Base-by-base conservation (phyloP, 2,329 filamentous ascomycete species). In the Sclerotinia nivalis region DNA sequence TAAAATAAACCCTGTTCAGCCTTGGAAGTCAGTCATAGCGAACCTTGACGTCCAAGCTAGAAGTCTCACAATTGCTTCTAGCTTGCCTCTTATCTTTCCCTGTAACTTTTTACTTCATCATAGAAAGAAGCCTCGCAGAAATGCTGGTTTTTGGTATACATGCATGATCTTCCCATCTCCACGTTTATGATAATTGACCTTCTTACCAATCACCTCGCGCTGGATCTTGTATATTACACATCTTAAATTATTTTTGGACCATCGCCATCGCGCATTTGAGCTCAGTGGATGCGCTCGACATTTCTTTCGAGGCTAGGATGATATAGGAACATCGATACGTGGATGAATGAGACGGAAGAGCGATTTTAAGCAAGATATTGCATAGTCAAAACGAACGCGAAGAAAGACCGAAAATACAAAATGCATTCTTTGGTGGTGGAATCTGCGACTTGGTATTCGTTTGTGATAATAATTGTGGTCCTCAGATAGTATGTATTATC, bases 381-480 rank as follows among this genome's bases (percentile, higher is more conserved):
- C 56, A 59, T 25, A 59, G 56, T 37, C 34, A 13, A 25, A 64
- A 22, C 60, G 28, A 50, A 34, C n/a, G 25, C 22, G 18, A 9
- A 13, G 31, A 64, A 18, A 37, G 13, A 25, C 8, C 22, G 7
- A 40, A 25, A 15, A 8, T 20, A 50, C 54, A 37, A 25, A 45
- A 69, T 66, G 61, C 28, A 59, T 3, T 43, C 68, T 18, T n/a
- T 73, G 13, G 50, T 74, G 20, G 77, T 74, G 37, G 82, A 84
- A 76, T 80, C 80, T 74, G 84, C 82, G 82, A 80, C 77, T 13
- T 82, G 83, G 82, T 85, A 83, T 71, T 77, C 78, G 43, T 62
- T 84, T 70, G 80, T 80, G 2, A 22, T 52, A 55, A 45, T 64
- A 28, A 52, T 52, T 49, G 25, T 71, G 22, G 43, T 65, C 4